Base-by-base conservation (phyloP, 2,329 filamentous ascomycete genomes). In the Daldinia sp. region DNA sequence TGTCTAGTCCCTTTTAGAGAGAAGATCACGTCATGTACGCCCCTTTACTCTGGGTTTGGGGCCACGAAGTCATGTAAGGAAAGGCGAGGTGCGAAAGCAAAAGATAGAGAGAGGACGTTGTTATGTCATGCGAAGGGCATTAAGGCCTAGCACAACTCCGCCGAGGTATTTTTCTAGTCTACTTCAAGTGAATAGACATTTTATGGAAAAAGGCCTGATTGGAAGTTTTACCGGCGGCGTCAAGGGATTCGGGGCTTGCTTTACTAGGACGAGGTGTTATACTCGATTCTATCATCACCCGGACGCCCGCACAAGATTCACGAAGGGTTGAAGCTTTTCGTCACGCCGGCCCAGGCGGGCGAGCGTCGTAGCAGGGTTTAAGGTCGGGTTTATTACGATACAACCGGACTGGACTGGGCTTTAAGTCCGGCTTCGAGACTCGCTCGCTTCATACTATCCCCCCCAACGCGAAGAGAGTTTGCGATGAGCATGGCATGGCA, bases 31-130 rank as follows among this genome's bases (percentile, higher is more conserved):
- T 78, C 76, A 77, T 79, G 77, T 78, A 79, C 72, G 72, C 75
- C 76, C 76, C 73, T 56, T 65, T 65, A 59, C 41, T 63, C 59
- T 51, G 62, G 65, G 46, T 51, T 51, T 72, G 72, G 74, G 77
- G 75, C 73, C 74, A 79, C 75, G 77, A 78, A 79, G 70, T 79
- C 77, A 79, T 79, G 77, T 79, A 79, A 77, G 74, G 71, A 74
- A 69, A 51, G 46, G 46, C 46, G 46, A 33, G 46, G 46, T 51
- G 72, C 65, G 65, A 67, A 51, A 69, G 70, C 68, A 71, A 68
- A 56, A 62, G 68, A 69, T 64, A 69, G 69, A 72, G 33, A 35
- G 70, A 70, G 46, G 46, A 51, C 46, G 46, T 51, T 51, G 28
- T 33, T 51, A 72, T 56, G 65, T 65, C 60, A 60, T 64, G 55